Base-by-base conservation (phyloP, 1,284 basidiomycete genomes). In the Cryptococcus amylolentus region DNA sequence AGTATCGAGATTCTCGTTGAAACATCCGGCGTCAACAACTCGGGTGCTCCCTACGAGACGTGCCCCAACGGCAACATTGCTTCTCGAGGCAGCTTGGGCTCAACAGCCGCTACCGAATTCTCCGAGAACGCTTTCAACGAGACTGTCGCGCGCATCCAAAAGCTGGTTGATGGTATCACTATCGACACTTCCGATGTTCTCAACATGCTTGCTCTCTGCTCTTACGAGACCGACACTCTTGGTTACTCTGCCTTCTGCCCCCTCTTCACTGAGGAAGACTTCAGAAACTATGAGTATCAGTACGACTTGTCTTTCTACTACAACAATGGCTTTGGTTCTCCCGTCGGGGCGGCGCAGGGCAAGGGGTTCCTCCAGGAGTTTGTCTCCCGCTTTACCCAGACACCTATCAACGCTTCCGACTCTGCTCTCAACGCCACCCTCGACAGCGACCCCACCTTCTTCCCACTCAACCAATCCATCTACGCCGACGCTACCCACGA, bases 221-320 rank as follows among this genome's bases (percentile, higher is more conserved):
- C 89, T 7, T 92, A 91, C 66, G 90, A 93, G 86, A 95, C 92
- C 3, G 90, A 93, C 41, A 88, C 91, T 0, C 81, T 95, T 14
- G 93, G 92, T 2, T 93, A 88, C 69, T 91, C 88, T 28, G 86
- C 85, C 63, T 96, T 95, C 77, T 97, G 94, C 67, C 83, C 84
- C 51, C 79, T 97, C 1, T 97, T 97, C 77, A 92, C 88, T 0
- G 81, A 88, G 68, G 86, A 90, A 46, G 92, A 96, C 73, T 72
- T 91, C 87, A 83, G 87, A 65, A 90, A 89, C 12, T 94, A 90
- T 72, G 84, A 91, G 71, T 94, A 93, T 60, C 48, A 88, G 5
- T 93, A 89, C 52, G 77, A 80, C 57, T 49, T 71, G 12, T 31
- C 43, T 14, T 74, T 78, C 66, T 86, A 84, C 83, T 88, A 91